These are phyloP conservation scores for Mycena floridula DNA, from an alignment of 768 basidiomycete genomes.

Conservation along the genomic window DNA sequence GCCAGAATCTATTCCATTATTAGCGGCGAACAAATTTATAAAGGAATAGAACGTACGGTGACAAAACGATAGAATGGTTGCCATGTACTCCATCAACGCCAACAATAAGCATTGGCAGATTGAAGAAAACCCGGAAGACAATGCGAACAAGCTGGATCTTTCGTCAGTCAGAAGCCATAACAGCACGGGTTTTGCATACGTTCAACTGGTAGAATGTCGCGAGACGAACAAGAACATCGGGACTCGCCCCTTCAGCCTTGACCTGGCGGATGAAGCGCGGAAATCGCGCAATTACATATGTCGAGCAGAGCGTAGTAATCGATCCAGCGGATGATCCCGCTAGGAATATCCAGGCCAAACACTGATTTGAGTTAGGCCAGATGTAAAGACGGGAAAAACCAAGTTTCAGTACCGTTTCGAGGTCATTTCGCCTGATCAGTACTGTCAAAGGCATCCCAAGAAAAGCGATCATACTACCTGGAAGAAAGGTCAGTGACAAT, in stretches of 20 bases:
- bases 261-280: slow-evolving; percentile 66
- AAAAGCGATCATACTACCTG: slow-evolving; percentile 60
- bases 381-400: slow-evolving; percentile 5
- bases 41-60: slow-evolving; percentile 41
- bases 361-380: slow-evolving; percentile 44
- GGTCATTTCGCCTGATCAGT: slow-evolving; percentile 48
- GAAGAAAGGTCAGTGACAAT: slow-evolving; percentile 8
- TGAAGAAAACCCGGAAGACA: slow-evolving; percentile 70
- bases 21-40: slow-evolving; percentile 1
- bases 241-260: slow-evolving; percentile 67
- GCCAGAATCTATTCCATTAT: slow-evolving; percentile 44
- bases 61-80: slow-evolving; percentile 40
- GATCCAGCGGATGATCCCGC: slow-evolving; percentile 63
- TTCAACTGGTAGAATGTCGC: slow-evolving; percentile 75
- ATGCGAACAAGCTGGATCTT: slow-evolving; percentile 55
- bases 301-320: slow-evolving; percentile 60
- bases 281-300: slow-evolving; percentile 67
- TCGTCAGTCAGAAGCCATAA: not conserved
- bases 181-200: slow-evolving; percentile 34
- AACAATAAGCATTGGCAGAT: slow-evolving; percentile 60
- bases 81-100: slow-evolving; percentile 58
- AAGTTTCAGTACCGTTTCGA: slow-evolving; percentile 44
- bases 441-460: slow-evolving; percentile 70
- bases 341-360: slow-evolving; percentile 70
- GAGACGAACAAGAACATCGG: slow-evolving; percentile 67